Evolutionary conservation across 1,139 yeast species (phyloP), one percentile per base, ranked within the genome.

Genomic region (Kodamaea suecica): DNA sequence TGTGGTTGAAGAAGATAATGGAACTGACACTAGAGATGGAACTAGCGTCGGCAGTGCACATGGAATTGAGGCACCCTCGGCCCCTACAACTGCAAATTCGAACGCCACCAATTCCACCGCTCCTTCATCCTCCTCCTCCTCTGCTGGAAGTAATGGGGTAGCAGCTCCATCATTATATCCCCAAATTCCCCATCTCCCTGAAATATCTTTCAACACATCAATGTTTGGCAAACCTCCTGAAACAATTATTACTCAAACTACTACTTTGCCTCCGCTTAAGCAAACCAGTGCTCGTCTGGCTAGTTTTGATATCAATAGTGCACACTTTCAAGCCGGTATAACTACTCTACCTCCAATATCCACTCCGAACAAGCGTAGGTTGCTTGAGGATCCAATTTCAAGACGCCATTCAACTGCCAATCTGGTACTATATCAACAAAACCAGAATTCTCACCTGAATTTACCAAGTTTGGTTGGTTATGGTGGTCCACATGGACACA

Each of bases 161-260:
- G n/a, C 31, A 12, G 10, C 35, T 5, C 40, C 8, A 19, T n/a
- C n/a, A n/a, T n/a, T n/a, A n/a, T 38, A 19, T 21, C 49, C 49
- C 3, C 50, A 37, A 13, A 38, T 39, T 5, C 46, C 43, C n/a
- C 47, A 41, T 23, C 40, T 41, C 12, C 46, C 48, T 4, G 45
- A 33, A 26, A 55, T 62, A 19, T 51, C 69, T 16, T 66, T 66
- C 49, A 66, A 66, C 36, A 66, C 73, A 3, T 60, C 68, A 9
- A 66, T 66, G 66, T 66, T 66, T 47, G 60, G 57, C 34, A 42
- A 45, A 12, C 42, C 35, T 3, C 20, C 33, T 14, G 13, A 23
- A 23, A 11, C 26, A 23, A 6, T 23, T 10, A 23, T n/a, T 10
- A 36, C 44, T 25, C 30, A n/a, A n/a, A n/a, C n/a, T n/a, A n/a